phyloP scores from a whole-genome alignment of 2,329 filamentous ascomycete genomes.

The Penicillium sp. region DNA sequence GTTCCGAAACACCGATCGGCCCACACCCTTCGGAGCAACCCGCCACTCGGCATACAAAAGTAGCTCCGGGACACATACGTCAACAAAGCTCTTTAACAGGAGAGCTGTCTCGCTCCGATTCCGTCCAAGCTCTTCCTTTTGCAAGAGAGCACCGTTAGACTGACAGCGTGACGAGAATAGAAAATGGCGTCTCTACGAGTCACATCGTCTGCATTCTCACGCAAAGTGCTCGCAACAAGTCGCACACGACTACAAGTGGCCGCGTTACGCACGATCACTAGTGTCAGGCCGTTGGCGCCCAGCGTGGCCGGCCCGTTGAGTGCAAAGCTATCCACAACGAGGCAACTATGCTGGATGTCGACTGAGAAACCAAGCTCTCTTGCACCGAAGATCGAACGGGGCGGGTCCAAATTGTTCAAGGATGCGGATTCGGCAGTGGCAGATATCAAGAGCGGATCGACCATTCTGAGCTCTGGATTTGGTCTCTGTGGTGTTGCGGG shows the following conservation, averaged over 20 bases:
- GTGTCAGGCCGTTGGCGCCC: constrained; percentile 8
- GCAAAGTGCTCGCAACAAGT: constrained; percentile 19
- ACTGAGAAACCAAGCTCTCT: constrained; percentile 1
- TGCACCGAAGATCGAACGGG: constrained; percentile 26
- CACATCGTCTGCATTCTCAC: constrained; percentile 19
- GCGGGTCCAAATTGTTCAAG: constrained; percentile 33
- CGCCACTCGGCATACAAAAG: constrained; percentile 24
- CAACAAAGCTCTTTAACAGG: constrained; percentile 7
- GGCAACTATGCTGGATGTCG: constrained; percentile 8
- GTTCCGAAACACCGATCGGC: background rate
- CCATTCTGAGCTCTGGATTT: constrained; percentile 70
- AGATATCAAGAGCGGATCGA: constrained; percentile 64
- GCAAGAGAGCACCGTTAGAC: no score
- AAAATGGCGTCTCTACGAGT: constrained; percentile 24
- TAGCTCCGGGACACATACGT: constrained; percentile 22
- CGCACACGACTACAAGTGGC: constrained; percentile 19
- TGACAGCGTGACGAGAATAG: background rate
- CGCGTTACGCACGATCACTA: constrained; percentile 12
- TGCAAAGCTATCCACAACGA: background rate
- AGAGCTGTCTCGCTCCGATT: background rate
- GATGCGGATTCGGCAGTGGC: constrained; percentile 62
- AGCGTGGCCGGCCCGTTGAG: background rate
- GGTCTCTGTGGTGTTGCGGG: constrained; percentile 73
- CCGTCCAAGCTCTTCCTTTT: background rate
- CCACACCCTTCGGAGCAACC: background rate